Percentiles rank a stretch among this genome's conserved stretches.
phyloP scores from a whole-genome alignment of 164 flowering plant species.

The Umbellularia californica region DNA sequence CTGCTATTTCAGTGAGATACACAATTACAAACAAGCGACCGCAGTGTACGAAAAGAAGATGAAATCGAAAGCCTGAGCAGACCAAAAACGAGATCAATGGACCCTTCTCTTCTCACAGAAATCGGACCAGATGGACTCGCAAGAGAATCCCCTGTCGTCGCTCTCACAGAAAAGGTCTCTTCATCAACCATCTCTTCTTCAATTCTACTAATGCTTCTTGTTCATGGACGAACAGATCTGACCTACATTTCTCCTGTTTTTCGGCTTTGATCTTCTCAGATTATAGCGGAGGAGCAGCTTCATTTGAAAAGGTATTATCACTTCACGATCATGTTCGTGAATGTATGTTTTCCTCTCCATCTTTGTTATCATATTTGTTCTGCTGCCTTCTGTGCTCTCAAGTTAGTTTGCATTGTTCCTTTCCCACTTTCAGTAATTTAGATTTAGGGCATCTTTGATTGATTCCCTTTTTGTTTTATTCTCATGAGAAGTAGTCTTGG shows the following conservation, averaged over 20 bases:
- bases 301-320: slow-evolving; percentile 60
- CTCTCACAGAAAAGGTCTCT: slow-evolving; percentile 85
- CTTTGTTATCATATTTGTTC: background rate
- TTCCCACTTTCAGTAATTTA: too few relatives aligned
- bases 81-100: background rate
- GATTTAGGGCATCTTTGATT: background rate
- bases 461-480: too few relatives aligned
- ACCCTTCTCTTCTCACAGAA: slow-evolving; percentile 56
- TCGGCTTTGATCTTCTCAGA: slow-evolving; percentile 29
- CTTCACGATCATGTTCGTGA: too few relatives aligned
- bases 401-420: background rate
- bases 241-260: background rate
- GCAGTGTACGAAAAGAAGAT: background rate
- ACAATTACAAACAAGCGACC: background rate
- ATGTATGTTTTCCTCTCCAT: background rate
- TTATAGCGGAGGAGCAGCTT: slow-evolving; percentile 83
- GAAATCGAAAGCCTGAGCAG: background rate
- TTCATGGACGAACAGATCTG: background rate
- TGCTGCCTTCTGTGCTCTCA: too few relatives aligned
- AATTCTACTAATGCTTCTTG: background rate
- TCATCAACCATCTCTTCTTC: slow-evolving; percentile 5
- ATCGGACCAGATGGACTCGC: slow-evolving; percentile 95
- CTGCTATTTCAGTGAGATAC: background rate
- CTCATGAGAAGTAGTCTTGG: background rate
- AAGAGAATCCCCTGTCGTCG: slow-evolving; percentile 79